Conservation (phyloP, 768 basidiomycete species). For the Suillus sp. region DNA sequence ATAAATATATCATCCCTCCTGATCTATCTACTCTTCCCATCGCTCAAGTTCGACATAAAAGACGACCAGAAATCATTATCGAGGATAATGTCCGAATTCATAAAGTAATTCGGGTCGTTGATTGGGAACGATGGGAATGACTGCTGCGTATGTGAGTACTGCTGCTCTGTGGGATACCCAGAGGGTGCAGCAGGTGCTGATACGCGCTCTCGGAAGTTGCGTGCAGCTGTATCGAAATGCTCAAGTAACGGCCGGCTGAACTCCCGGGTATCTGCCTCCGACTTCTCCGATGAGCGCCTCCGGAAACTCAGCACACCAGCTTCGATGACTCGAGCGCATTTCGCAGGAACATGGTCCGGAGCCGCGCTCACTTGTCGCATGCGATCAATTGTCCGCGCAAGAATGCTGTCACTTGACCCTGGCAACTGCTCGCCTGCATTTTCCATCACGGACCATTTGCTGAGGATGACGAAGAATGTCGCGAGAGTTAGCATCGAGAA, state of each 20-base stretch:
- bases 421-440: conserved; percentile 35
- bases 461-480: conserved; percentile 43
- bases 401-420: conserved; percentile 40
- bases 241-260: conserved; percentile 21
- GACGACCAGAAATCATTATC: conserved; percentile 47
- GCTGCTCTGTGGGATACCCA: conserved; percentile 9
- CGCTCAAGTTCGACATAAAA: conserved; percentile 39
- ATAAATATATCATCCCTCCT: conserved; percentile 1
- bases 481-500: conserved; percentile 47
- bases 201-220: conserved; percentile 22
- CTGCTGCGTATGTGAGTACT: conserved; percentile 22
- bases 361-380: conserved; percentile 37
- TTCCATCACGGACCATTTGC: conserved; percentile 44
- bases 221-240: conserved; percentile 25
- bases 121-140: conserved; percentile 26
- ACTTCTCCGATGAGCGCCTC: conserved; percentile 29
- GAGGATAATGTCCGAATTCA: conserved; percentile 41
- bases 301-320: conserved; percentile 34
- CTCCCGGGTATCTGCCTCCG: conserved; percentile 23
- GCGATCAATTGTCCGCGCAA: conserved; percentile 38
- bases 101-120: conserved; percentile 34
- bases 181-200: conserved; percentile 7
- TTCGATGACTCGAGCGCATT: conserved; percentile 44
- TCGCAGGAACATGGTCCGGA: conserved; percentile 43
- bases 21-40: conserved; percentile 21